Percentiles rank a stretch among this genome's conserved stretches.
Evolutionary conservation across 768 basidiomycete genomes (phyloP).

Genomic region (Lactarius evosmus): DNA sequence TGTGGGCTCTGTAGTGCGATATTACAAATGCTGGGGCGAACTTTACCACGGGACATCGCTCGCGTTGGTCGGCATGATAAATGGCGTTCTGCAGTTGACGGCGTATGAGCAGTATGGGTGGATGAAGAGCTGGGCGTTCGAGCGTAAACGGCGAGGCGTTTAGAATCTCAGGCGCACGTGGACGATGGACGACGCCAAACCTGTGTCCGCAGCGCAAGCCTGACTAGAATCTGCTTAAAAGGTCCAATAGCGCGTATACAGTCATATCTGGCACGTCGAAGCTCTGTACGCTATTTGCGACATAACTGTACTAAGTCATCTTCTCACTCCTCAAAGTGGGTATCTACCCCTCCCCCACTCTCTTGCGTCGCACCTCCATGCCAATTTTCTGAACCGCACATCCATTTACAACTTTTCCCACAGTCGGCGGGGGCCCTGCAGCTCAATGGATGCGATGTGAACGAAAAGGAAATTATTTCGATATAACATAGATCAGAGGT

Average conservation of each 20-base stretch:
- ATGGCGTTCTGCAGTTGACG: constrained; percentile 95
- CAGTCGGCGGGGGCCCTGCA: no score
- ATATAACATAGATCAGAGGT: no score
- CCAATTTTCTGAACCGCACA: no score
- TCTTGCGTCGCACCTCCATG: no score
- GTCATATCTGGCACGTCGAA: constrained; percentile 91
- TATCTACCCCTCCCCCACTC: no score
- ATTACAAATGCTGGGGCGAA: constrained; percentile 74
- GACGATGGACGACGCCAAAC: constrained; percentile 76
- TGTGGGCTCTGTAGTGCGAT: constrained; percentile 71
- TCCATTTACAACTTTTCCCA: no score
- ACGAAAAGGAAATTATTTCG: no score
- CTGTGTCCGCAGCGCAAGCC: constrained; percentile 52
- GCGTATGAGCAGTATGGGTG: constrained; percentile 96
- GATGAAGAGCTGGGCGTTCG: constrained; percentile 88
- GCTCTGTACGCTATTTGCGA: no score
- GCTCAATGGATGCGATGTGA: no score
- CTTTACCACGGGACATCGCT: constrained; percentile 85
- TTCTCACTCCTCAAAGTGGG: no score
- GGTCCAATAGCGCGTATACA: constrained; percentile 93
- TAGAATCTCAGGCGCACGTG: constrained; percentile 60
- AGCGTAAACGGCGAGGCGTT: constrained; percentile 65
- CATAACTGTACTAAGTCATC: no score
- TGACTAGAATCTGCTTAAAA: no score
- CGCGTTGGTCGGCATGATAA: constrained; percentile 89